Evolutionary conservation across 768 basidiomycete species (phyloP).

Genomic region (Agaricus sinodeliciosus): DNA sequence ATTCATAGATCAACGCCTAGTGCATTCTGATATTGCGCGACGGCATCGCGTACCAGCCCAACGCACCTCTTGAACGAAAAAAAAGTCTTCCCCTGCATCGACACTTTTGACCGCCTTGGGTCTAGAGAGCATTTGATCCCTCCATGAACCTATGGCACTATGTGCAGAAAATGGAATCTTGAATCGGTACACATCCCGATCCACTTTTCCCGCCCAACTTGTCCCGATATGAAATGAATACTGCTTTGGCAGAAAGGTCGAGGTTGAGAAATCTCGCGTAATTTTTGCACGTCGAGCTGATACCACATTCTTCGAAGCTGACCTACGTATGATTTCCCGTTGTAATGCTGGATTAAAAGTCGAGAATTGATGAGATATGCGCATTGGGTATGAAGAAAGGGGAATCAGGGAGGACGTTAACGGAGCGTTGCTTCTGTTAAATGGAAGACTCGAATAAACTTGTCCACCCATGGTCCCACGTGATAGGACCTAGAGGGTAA

Average conservation of each 20-base stretch:
- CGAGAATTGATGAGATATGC: background rate
- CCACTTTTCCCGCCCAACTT: slow-evolving; percentile 74
- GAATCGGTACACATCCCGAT: slow-evolving; percentile 25
- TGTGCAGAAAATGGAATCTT: slow-evolving; percentile 51
- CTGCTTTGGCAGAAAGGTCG: slow-evolving; percentile 25
- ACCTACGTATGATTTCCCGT: slow-evolving; percentile 11
- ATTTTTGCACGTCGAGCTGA: background rate
- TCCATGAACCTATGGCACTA: slow-evolving; percentile 59
- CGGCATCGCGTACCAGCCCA: background rate
- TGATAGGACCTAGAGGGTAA: too few relatives aligned
- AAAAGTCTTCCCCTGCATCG: slow-evolving; percentile 44
- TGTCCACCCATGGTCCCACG: background rate
- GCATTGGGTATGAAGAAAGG: slow-evolving; percentile 5
- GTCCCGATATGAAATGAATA: slow-evolving; percentile 73
- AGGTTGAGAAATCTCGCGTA: slow-evolving; percentile 3
- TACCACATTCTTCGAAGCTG: background rate
- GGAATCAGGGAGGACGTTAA: background rate
- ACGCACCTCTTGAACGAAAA: slow-evolving; percentile 62
- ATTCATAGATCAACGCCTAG: background rate
- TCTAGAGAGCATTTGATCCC: slow-evolving; percentile 52
- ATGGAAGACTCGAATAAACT: background rate
- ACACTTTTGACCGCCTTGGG: slow-evolving; percentile 31
- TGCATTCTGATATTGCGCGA: too few relatives aligned
- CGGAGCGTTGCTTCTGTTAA: background rate
- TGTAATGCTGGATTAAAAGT: slow-evolving; percentile 1